A percentile compares a stretch with the other conserved stretches of the same genome.
Evolutionary conservation across 768 basidiomycete genomes (phyloP).

Genomic region (Pleurotus sapidus): DNA sequence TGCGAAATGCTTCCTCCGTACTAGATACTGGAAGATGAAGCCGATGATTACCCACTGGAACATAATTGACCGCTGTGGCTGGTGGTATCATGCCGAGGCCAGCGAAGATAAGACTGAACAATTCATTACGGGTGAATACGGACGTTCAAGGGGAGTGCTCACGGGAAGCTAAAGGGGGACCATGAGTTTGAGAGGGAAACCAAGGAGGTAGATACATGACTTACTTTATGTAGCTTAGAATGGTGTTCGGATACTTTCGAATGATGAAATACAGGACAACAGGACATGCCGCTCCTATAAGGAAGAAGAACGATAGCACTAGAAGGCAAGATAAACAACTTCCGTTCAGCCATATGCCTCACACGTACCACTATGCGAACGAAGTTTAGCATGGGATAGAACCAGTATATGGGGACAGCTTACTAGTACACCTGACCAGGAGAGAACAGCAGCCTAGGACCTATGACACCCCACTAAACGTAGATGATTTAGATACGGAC

Average conservation of each 20-base stretch:
- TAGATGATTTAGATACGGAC: constrained; percentile 13
- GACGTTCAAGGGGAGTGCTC: too few species aligned
- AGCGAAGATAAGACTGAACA: constrained; percentile 58
- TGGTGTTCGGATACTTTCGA: constrained; percentile 59
- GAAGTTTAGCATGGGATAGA: neutral
- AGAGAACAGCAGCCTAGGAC: constrained; percentile 57
- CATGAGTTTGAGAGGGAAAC: constrained; percentile 2
- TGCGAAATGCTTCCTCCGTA: constrained; percentile 61
- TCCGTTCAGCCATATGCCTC: neutral
- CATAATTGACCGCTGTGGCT: constrained; percentile 81
- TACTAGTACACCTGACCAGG: constrained; percentile 58
- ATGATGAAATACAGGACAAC: constrained; percentile 60
- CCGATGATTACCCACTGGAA: constrained; percentile 74
- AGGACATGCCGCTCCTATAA: constrained; percentile 67
- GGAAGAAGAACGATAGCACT: constrained; percentile 70
- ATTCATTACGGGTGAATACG: constrained; percentile 8
- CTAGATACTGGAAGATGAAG: constrained; percentile 76
- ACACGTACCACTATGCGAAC: neutral
- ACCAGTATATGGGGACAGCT: constrained; percentile 14
- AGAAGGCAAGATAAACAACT: neutral
- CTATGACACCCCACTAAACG: constrained; percentile 61
- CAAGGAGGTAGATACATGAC: constrained; percentile 18
- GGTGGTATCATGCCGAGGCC: constrained; percentile 74
- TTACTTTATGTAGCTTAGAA: constrained; percentile 67
- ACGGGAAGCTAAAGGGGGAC: constrained; percentile 41